Evolutionary conservation across 1,284 basidiomycete genomes (phyloP), one percentile per base, ranked within the genome.

Genomic region (Ustilago sp.): DNA sequence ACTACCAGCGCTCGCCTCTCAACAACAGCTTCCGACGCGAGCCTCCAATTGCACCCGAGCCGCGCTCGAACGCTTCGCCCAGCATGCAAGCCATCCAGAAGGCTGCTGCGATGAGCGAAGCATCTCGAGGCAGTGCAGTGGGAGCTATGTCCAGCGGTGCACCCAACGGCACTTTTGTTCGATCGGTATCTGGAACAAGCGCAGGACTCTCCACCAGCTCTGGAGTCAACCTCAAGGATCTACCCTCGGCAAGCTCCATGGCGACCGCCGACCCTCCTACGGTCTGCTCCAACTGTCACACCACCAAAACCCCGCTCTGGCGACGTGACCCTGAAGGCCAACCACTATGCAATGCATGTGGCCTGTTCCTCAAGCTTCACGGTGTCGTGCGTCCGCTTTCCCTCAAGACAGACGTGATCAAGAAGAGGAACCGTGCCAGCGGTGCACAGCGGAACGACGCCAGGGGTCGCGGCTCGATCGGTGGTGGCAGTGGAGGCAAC

Each of bases 401-500:
- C 55, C 89, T 98, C 73, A 98, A 97, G 89, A 97, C 95, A 31
- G 95, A 98, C 86, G 93, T 97, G 51, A 98, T 98, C 87, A 98
- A 98, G 91, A 98, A 97, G 89, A 90, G 95, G 9, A 86, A 86
- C 67, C 77, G 85, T 39, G 72, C 74, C 28, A 74, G 73, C 52
- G 77, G 74, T 13, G 68, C 68, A 11, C 77, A 74, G 47, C 54
- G 69, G 4, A 55, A 55, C 9, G 70, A 68, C 50, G 70, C 63
- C 6, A 58, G 75, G 23, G 65, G 60, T 12, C 59, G 75, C 2
- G 50, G 17, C 13, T 55, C 69, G 51, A 45, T 66, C 13, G 50
- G 63, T 19, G 45, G 64, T 8, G 50, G 57, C 13, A 52, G 63
- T 28, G 57, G 63, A 13, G 66, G 39, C 7, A 63, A 52, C 31